These are phyloP conservation scores for Hymenoscyphus fraxineus DNA, from an alignment of 2,329 filamentous ascomycete genomes.

Conservation along the genomic window DNA sequence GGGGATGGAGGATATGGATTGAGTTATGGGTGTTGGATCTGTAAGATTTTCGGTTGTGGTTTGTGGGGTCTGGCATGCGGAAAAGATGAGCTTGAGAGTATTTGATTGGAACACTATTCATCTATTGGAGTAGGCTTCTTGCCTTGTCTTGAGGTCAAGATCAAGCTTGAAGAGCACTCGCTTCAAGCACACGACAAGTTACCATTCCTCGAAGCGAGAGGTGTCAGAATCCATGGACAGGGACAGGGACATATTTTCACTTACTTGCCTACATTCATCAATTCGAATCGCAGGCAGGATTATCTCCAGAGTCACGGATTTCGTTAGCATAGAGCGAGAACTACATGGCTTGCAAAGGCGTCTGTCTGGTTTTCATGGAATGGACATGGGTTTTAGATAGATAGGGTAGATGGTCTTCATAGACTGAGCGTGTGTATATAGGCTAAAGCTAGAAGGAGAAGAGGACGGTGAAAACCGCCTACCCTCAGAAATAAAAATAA, in stretches of 20 bases:
- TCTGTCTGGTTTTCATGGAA: background rate
- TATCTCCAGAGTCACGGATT: background rate
- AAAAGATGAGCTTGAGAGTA: no score
- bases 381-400: background rate
- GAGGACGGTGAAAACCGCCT: background rate
- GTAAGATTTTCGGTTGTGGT: background rate
- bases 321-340: background rate
- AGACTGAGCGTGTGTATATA: background rate
- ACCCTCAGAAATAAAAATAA: background rate
- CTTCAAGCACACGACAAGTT: no score
- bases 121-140: no score
- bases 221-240: no score
- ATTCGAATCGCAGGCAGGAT: background rate
- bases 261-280: no score
- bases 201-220: no score
- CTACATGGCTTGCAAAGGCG: background rate
- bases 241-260: no score
- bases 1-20: conserved; percentile 61
- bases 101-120: no score
- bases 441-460: background rate
- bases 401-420: background rate
- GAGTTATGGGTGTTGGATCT: conserved; percentile 15
- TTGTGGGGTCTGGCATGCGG: background rate
- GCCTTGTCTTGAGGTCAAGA: no score
- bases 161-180: no score